phyloP scores from a whole-genome alignment of 345 rosid genomes.

The Eucalyptus regnans region DNA sequence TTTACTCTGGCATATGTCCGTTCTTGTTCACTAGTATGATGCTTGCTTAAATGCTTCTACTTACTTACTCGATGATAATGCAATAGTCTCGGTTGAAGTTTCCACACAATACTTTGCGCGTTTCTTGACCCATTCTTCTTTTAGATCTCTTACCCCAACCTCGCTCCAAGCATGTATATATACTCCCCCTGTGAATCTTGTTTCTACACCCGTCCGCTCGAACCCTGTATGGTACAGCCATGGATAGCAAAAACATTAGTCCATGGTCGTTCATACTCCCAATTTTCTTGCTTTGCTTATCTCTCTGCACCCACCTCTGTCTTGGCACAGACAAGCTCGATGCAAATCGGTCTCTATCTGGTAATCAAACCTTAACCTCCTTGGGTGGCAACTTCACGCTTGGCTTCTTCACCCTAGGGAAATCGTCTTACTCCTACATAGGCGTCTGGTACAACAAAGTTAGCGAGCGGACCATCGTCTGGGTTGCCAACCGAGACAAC shows the following conservation, averaged over 20 bases:
- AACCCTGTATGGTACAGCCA: neutral
- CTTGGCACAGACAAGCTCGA: too few species aligned
- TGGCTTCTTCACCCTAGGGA: slow-evolving; percentile 62
- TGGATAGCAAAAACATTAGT: slow-evolving; percentile 1
- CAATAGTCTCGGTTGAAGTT: neutral
- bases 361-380: slow-evolving; percentile 53
- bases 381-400: slow-evolving; percentile 25
- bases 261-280: slow-evolving; percentile 5
- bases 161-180: too few species aligned
- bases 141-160: too few species aligned
- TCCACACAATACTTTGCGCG: neutral
- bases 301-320: slow-evolving; percentile 4
- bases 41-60: neutral
- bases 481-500: slow-evolving; percentile 73
- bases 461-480: slow-evolving; percentile 25
- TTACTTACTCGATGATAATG: too few species aligned
- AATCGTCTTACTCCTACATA: slow-evolving; percentile 49
- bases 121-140: neutral
- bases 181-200: too few species aligned
- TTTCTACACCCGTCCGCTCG: too few species aligned
- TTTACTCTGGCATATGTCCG: neutral
- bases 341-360: slow-evolving; percentile 21
- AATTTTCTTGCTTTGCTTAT: slow-evolving; percentile 11
- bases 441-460: slow-evolving; percentile 54
- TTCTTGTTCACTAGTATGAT: neutral